Evolutionary conservation across 176 grass and related monocot genomes (phyloP).

Genomic region (Ampelocalamus luodianensis): DNA sequence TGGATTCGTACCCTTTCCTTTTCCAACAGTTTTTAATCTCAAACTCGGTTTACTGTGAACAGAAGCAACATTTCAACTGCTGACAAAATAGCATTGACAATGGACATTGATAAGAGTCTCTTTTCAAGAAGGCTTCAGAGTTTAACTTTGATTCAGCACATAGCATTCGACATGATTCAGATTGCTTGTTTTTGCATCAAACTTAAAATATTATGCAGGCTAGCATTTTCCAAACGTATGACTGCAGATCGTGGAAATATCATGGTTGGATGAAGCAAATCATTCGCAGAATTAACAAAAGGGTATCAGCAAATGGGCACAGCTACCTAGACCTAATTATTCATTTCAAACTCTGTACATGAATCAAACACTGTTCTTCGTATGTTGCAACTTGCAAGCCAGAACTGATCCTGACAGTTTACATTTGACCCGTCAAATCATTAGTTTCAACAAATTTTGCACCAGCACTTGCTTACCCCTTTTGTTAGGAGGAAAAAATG

Average conservation of each 20-base stretch:
- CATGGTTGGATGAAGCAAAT: neutral
- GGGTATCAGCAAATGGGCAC: constrained; percentile 3
- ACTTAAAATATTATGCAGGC: neutral
- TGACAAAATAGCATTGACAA: constrained; percentile 34
- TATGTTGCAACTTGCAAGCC: constrained; percentile 24
- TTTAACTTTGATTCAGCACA: constrained; percentile 8
- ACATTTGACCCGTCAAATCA: constrained; percentile 24
- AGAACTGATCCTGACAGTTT: constrained; percentile 36
- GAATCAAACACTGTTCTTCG: constrained; percentile 30
- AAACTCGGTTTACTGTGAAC: constrained; percentile 3
- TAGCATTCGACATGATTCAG: neutral
- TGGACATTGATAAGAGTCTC: neutral
- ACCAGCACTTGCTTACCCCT: neutral
- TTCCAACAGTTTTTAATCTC: neutral
- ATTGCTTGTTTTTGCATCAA: constrained; percentile 32
- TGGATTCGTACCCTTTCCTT: neutral
- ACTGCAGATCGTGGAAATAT: neutral
- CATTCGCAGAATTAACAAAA: constrained; percentile 25
- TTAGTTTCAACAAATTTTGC: neutral
- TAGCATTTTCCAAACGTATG: constrained; percentile 6
- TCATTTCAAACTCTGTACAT: constrained; percentile 37
- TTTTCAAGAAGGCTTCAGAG: neutral
- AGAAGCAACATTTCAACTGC: constrained; percentile 34
- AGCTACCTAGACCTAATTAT: constrained; percentile 32
- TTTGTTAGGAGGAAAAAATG: neutral